phyloP scores from a whole-genome alignment of 352 stramenopile species.

The Halophytophthora batemanensis region DNA sequence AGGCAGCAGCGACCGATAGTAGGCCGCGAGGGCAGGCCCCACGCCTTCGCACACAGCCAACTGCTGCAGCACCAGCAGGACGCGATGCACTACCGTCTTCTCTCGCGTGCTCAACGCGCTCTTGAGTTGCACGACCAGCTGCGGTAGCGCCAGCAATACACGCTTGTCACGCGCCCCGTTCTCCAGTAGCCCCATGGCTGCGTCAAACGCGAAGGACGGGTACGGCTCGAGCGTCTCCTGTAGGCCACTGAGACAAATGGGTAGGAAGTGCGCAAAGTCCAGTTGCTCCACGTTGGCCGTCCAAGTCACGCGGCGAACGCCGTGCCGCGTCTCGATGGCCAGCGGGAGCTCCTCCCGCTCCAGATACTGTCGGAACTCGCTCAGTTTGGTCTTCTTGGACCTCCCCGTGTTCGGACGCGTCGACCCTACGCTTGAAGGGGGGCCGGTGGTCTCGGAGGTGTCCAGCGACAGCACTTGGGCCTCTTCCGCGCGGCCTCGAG shows the following conservation, averaged over 20 bases:
- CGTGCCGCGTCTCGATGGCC: slow-evolving; percentile 40
- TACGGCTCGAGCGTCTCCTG: slow-evolving; percentile 76
- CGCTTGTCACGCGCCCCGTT: slow-evolving; percentile 36
- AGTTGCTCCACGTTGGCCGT: slow-evolving; percentile 49
- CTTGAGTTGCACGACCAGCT: slow-evolving; percentile 64
- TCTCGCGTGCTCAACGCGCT: slow-evolving; percentile 58
- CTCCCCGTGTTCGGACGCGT: slow-evolving; percentile 40
- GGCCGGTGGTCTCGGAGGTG: slow-evolving; percentile 7
- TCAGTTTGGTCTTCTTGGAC: slow-evolving; percentile 53
- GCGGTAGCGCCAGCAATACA: slow-evolving; percentile 53
- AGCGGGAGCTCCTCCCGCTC: slow-evolving; percentile 68
- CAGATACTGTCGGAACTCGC: slow-evolving; percentile 71
- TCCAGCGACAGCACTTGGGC: slow-evolving; percentile 59
- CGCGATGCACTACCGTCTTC: slow-evolving; percentile 60
- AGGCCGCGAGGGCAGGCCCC: slow-evolving; percentile 55
- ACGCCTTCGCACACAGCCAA: slow-evolving; percentile 67
- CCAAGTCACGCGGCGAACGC: slow-evolving; percentile 53
- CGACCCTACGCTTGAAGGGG: slow-evolving; percentile 7
- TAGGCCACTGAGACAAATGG: slow-evolving; percentile 71
- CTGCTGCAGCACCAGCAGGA: slow-evolving; percentile 71
- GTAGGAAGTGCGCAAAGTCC: slow-evolving; percentile 64
- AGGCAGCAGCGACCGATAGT: slow-evolving; percentile 74
- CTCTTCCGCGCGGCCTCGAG: slow-evolving; percentile 17
- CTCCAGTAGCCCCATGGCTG: slow-evolving; percentile 62
- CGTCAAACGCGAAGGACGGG: slow-evolving; percentile 66